phyloP scores from a whole-genome alignment of 371 early-diverging fungal genomes.

The Lichtheimia ornata region DNA sequence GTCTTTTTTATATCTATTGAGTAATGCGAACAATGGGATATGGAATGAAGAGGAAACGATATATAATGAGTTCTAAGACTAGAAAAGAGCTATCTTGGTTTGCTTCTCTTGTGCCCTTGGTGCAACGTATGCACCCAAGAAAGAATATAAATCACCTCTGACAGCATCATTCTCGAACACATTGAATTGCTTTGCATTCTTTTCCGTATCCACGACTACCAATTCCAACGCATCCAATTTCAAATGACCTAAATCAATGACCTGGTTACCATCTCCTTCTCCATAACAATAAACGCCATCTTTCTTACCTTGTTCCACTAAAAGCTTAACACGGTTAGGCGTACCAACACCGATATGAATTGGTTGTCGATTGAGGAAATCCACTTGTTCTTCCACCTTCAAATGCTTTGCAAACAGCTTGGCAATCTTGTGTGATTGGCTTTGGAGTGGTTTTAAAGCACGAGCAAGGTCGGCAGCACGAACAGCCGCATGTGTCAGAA shows the following conservation, averaged over 20 bases:
- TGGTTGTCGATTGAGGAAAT: conserved; percentile 55
- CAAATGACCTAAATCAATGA: conserved; percentile 48
- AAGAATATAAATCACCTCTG: conserved; percentile 63
- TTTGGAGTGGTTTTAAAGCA: conserved; percentile 33
- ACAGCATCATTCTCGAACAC: conserved; percentile 78
- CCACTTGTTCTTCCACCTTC: conserved; percentile 75
- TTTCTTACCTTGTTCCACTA: conserved; percentile 58
- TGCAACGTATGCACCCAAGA: conserved; percentile 37
- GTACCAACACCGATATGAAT: conserved; percentile 83
- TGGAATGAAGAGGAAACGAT: too few species aligned
- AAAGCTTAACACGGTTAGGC: conserved; percentile 74
- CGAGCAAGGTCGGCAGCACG: conserved; percentile 69
- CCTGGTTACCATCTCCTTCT: too few species aligned
- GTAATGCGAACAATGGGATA: too few species aligned
- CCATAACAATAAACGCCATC: too few species aligned
- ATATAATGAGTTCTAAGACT: not conserved
- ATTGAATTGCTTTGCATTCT: conserved; percentile 76
- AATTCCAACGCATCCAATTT: conserved; percentile 66
- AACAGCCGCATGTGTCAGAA: conserved; percentile 76
- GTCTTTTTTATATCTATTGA: too few species aligned
- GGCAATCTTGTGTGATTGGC: conserved; percentile 59
- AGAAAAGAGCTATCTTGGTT: conserved; percentile 44
- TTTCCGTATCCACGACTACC: conserved; percentile 73
- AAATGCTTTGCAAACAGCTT: conserved; percentile 89
- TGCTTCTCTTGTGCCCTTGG: conserved; percentile 37